Evolutionary conservation across 352 stramenopile genomes (phyloP).

Genomic region (Thalassiosira delicatula): DNA sequence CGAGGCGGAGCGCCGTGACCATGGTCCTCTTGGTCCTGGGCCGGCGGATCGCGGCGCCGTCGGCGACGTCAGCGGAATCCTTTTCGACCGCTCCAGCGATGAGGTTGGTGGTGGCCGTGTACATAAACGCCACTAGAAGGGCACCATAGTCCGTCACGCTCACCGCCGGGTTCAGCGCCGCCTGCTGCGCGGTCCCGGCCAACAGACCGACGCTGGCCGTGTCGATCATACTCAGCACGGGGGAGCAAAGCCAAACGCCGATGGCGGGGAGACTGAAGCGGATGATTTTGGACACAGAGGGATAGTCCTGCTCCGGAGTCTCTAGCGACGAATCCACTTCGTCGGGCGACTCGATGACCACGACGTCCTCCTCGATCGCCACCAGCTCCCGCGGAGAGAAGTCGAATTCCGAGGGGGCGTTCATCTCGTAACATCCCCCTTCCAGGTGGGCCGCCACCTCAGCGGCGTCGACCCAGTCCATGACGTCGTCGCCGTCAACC

Average conservation of each 20-base stretch:
- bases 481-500: neutral
- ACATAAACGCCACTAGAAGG: conserved; percentile 78
- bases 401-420: no score
- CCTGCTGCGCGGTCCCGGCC: conserved; percentile 76
- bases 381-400: conserved; percentile 3
- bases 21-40: conserved; percentile 65
- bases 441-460: conserved; percentile 6
- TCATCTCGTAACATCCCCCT: no score
- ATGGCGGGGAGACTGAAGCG: conserved; percentile 80
- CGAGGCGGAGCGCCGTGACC: conserved; percentile 68
- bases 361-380: conserved; percentile 16
- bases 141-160: conserved; percentile 75
- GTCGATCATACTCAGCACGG: conserved; percentile 80
- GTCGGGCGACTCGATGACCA: conserved; percentile 17
- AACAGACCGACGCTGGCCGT: conserved; percentile 76
- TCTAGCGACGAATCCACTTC: no score
- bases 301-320: conserved; percentile 29
- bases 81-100: conserved; percentile 65
- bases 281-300: conserved; percentile 73
- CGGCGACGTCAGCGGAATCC: conserved; percentile 41
- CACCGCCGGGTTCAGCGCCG: conserved; percentile 78
- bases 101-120: conserved; percentile 81
- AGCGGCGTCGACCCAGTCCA: conserved; percentile 15
- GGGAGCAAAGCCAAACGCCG: conserved; percentile 80
- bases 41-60: neutral